Base-by-base conservation (phyloP, 2,329 filamentous ascomycete species). In the Mollisia scopiformis region DNA sequence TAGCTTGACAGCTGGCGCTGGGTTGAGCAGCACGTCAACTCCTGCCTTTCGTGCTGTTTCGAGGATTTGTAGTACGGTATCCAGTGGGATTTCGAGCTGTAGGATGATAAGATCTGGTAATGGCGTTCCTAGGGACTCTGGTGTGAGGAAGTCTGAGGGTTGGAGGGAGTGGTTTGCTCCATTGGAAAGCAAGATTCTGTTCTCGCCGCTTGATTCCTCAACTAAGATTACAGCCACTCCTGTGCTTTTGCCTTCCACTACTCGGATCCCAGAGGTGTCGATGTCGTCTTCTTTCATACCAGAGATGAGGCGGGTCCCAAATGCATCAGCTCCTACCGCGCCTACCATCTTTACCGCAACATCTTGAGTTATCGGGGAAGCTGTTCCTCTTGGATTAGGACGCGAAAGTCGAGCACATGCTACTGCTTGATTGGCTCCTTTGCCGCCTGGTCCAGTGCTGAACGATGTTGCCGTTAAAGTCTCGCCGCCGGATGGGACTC, bases 401-500 rank as follows among this genome's bases (percentile, higher is more conserved):
- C 89, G 84, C 1, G 91, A 95, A 54, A 96, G 85, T 65, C 94
- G 91, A 54, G 89, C 91, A 77, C 43, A 54, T 27, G 63, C 59
- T 14, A 63, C 61, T 47, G 62, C 64, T 63, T 98, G 94, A 80
- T 98, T 98, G 62, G 93, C 93, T 66, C 94, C 94, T 79, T 99
- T 99, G 59, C 95, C 94, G 70, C 94, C 95, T 30, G 90, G 88
- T 46, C 90, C 93, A 35, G 89, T 92, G 72, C 84, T 84, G 78
- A 96, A 96, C 21, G 86, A 87, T 66, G 81, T 87, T 51, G 92
- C 85, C 2, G 91, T 93, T 55, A 98, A 83, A 2, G 94, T 98
- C 78, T 99, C 94, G 67, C 94, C 95, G 0, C 90, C 88, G 1
- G 83, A 79, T 1, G 95, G 94, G 65, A 97, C 87, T 65, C 94